Evolutionary conservation across 805 yeast species (phyloP), one percentile per base, ranked within the genome.

Genomic region (Clavispora asparagi): DNA sequence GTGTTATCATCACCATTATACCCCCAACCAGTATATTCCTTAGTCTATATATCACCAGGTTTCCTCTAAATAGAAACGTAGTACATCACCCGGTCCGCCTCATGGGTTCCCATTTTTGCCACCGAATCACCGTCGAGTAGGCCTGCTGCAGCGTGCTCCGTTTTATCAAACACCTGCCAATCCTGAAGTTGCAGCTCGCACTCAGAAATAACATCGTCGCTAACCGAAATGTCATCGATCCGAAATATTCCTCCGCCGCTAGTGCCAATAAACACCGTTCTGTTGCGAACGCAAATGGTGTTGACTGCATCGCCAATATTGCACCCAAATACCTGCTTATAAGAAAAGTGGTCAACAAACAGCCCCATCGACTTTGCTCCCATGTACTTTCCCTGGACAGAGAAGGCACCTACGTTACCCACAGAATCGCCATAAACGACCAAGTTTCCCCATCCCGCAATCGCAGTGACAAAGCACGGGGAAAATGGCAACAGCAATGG

Each of bases 271-370:
- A 53, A 41, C 6, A 49, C 37, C 2, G 25, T 11, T 4, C n/a
- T 7, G 37, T 33, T 11, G 6, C 37, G 37, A n/a, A 33, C 37
- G n/a, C 17, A 16, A 2, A 33, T 33, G 25, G 37, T 33, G 25
- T 33, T 33, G n/a, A 33, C 37, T 13, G 59, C 65, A 31, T 63
- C 66, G 7, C 64, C 64, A 7, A 68, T 41, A 39, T 63, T 64
- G 43, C 55, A 53, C 8, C 58, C 52, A 11, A 52, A 41, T 1
- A 47, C 28, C 41, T 50, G 55, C 10, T 42, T 39, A 33, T 50
- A 16, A 9, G 30, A 12, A 30, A 37, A 31, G 16, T 11, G 7
- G 3, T 13, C 19, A 11, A 12, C n/a, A 25, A 14, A 23, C 32
- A 40, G n/a, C 28, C 35, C 9, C 14, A 11, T 48, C n/a, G 27